phyloP scores from a whole-genome alignment of 371 early-diverging fungal genomes.

The Pancytospora philotis region DNA sequence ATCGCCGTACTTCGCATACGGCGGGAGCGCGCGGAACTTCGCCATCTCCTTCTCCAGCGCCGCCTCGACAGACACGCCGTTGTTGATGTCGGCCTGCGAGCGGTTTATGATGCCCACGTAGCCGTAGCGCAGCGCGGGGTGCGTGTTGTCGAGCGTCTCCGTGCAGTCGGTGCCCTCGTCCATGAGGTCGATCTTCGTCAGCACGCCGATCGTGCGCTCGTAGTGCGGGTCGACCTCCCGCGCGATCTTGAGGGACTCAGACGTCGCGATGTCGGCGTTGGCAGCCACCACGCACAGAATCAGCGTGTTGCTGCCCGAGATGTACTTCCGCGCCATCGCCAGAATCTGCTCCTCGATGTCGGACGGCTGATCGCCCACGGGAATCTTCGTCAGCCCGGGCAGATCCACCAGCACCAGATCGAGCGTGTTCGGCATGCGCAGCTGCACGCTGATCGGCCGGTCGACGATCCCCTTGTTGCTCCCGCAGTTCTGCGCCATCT shows the following conservation, averaged over 20 bases:
- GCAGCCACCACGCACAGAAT: slow-evolving; percentile 84
- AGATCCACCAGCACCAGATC: slow-evolving; percentile 89
- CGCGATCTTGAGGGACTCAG: slow-evolving; percentile 84
- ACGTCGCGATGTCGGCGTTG: slow-evolving; percentile 92
- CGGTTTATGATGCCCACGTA: slow-evolving; percentile 92
- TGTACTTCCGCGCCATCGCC: slow-evolving; percentile 78
- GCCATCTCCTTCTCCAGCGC: slow-evolving; percentile 20
- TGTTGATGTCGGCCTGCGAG: slow-evolving; percentile 63
- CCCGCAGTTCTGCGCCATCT: slow-evolving; percentile 76
- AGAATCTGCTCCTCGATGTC: slow-evolving; percentile 78
- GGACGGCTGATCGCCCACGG: slow-evolving; percentile 82
- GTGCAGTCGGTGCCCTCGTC: slow-evolving; percentile 68
- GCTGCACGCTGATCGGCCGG: slow-evolving; percentile 77
- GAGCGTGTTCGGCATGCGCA: slow-evolving; percentile 81
- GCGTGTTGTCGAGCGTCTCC: slow-evolving; percentile 66
- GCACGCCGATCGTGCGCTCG: slow-evolving; percentile 82
- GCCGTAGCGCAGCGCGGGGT: slow-evolving; percentile 80
- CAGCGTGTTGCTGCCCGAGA: slow-evolving; percentile 79
- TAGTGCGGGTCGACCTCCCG: slow-evolving; percentile 82
- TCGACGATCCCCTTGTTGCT: slow-evolving; percentile 63
- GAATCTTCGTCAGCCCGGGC: slow-evolving; percentile 71
- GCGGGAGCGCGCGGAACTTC: slow-evolving; percentile 30
- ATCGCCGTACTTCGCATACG: slow-evolving; percentile 10
- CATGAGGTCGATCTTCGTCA: slow-evolving; percentile 94
- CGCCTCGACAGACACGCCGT: slow-evolving; percentile 12